These are phyloP conservation scores for Neurospora hispaniola DNA, from an alignment of 495 filamentous ascomycete species.

Conservation along the genomic window DNA sequence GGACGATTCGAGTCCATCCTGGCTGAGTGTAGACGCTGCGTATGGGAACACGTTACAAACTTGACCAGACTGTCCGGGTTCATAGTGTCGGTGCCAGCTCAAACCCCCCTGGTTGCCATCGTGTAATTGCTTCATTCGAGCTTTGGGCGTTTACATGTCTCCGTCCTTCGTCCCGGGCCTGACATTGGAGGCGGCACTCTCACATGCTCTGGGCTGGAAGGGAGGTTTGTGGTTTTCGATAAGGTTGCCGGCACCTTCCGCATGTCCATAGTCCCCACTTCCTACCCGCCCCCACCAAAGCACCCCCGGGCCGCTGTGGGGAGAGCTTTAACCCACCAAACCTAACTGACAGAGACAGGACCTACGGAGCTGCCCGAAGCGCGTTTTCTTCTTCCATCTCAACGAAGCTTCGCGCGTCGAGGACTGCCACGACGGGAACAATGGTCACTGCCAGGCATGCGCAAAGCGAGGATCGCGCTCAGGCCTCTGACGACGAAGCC, in stretches of 20 bases:
- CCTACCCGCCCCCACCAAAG: not conserved
- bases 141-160: not conserved
- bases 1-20: not conserved
- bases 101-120: not conserved
- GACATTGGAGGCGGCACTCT: not conserved
- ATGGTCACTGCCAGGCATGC: not conserved
- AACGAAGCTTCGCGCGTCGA: not conserved
- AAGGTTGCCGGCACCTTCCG: not conserved
- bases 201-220: not conserved
- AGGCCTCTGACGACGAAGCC: not conserved
- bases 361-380: not conserved
- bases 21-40: not conserved
- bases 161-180: not conserved
- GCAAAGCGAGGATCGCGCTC: not conserved
- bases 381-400: not conserved
- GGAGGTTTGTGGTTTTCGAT: too few relatives aligned
- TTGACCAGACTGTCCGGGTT: too few relatives aligned
- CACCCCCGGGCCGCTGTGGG: not conserved
- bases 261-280: too few relatives aligned
- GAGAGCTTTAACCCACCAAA: not conserved
- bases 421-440: not conserved
- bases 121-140: not conserved
- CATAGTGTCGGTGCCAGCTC: not conserved
- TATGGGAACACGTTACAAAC: not conserved
- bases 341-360: too few relatives aligned